Conservation (phyloP, 306 rosid genomes). For the Macrotyloma uniflorum region DNA sequence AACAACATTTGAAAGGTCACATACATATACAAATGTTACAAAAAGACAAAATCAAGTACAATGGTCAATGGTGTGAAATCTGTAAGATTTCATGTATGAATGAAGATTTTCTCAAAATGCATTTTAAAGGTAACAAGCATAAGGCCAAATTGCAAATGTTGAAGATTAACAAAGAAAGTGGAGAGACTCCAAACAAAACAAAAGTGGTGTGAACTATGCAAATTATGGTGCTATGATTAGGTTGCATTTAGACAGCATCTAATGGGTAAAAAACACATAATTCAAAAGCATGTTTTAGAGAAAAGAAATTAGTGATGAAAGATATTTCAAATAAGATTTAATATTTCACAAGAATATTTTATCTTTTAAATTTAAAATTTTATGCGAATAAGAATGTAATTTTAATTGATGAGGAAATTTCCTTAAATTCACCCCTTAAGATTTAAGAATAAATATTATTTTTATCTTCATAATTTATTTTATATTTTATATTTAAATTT, state of each 20-base stretch:
- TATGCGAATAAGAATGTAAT: no score
- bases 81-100: slow-evolving; percentile 28
- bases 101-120: slow-evolving; percentile 35
- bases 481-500: no score
- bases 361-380: no score
- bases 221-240: slow-evolving; percentile 38
- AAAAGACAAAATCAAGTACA: background rate
- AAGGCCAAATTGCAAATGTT: slow-evolving; percentile 5
- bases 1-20: slow-evolving; percentile 39
- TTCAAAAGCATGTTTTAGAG: slow-evolving; percentile 6
- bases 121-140: slow-evolving; percentile 36
- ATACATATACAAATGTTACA: slow-evolving; percentile 25
- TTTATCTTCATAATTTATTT: no score
- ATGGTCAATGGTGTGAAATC: slow-evolving; percentile 40
- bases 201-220: slow-evolving; percentile 42
- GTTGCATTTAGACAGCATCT: slow-evolving; percentile 36
- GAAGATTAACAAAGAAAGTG: slow-evolving; percentile 11
- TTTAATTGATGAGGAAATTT: no score
- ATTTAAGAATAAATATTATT: no score
- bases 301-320: background rate
- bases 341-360: no score
- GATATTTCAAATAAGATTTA: no score
- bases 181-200: background rate
- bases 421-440: no score
- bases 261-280: slow-evolving; percentile 39